phyloP scores from a whole-genome alignment of 208 protist species.

The Wallacemonas sp. region DNA sequence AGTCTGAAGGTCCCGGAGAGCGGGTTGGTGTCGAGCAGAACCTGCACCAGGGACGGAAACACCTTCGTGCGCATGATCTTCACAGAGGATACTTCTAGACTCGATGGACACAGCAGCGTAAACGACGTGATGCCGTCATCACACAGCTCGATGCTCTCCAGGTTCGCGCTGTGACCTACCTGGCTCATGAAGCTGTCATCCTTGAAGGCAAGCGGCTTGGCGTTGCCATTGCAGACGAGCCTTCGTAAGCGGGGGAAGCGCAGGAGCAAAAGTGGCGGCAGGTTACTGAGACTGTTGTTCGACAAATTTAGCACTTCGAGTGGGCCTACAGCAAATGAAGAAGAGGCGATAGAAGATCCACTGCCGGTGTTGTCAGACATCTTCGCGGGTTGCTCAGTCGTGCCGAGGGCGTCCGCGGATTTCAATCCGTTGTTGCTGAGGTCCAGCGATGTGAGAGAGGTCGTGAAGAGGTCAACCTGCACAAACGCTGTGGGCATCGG shows the following conservation, averaged over 20 bases:
- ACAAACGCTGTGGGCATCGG: conserved; percentile 24
- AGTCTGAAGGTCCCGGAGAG: conserved; percentile 27
- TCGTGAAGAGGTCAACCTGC: conserved; percentile 18
- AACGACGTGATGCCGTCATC: conserved; percentile 16
- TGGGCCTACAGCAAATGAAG: neutral
- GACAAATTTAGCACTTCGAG: conserved; percentile 41
- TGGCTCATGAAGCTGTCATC: conserved; percentile 14
- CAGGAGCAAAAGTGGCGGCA: conserved; percentile 20
- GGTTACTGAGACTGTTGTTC: conserved; percentile 19
- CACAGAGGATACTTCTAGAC: conserved; percentile 1
- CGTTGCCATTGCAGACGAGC: conserved; percentile 31
- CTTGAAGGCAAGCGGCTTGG: conserved; percentile 10
- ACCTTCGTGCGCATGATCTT: neutral
- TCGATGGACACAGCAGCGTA: conserved; percentile 6
- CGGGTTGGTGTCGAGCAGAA: conserved; percentile 34
- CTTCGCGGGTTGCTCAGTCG: no score
- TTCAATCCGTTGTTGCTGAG: conserved; percentile 33
- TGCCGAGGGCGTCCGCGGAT: conserved; percentile 34
- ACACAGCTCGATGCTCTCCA: conserved; percentile 18
- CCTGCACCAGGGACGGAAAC: conserved; percentile 30
- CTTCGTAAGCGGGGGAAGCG: conserved; percentile 35
- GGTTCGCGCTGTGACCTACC: conserved; percentile 15
- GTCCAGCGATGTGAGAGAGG: conserved; percentile 27
- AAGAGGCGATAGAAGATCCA: no score
- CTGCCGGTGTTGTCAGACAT: neutral